These are phyloP conservation scores for Isatis lusitanica DNA, from an alignment of 441 rosid genomes.

Conservation along the genomic window DNA sequence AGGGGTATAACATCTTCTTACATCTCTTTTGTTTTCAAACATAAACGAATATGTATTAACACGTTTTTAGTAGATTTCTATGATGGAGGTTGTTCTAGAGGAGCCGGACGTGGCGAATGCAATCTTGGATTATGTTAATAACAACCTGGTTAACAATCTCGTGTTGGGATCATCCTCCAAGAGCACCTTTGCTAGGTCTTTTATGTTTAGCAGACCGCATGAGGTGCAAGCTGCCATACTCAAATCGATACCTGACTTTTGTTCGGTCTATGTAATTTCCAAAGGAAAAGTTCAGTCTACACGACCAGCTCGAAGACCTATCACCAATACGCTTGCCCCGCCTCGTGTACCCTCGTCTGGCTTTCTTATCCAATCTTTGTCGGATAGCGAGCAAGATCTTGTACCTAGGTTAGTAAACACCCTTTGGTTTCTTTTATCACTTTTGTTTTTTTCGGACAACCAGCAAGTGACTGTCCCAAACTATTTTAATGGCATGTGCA, in stretches of 20 bases:
- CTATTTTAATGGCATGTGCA: too few species aligned
- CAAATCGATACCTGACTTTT: constrained; percentile 61
- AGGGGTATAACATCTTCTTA: constrained; percentile 9
- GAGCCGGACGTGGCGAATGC: constrained; percentile 57
- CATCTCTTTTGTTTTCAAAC: not conserved
- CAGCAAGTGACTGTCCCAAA: not conserved
- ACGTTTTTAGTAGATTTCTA: constrained; percentile 39
- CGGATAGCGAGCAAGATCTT: constrained; percentile 38
- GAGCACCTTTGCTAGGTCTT: constrained; percentile 58
- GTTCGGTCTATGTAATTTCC: constrained; percentile 62
- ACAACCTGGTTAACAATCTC: constrained; percentile 48
- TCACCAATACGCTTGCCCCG: constrained; percentile 43
- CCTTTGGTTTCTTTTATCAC: not conserved
- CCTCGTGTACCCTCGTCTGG: constrained; percentile 42
- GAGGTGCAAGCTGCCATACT: constrained; percentile 47
- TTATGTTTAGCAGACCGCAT: constrained; percentile 38
- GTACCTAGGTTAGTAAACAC: constrained; percentile 43
- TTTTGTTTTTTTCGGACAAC: not conserved
- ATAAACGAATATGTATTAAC: not conserved
- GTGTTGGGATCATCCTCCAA: constrained; percentile 62
- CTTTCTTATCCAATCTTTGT: constrained; percentile 13
- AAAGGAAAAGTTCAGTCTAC: constrained; percentile 62
- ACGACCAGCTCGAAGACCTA: constrained; percentile 52
- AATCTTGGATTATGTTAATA: constrained; percentile 51
- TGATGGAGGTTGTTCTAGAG: constrained; percentile 60